Evolutionary conservation across 768 basidiomycete species (phyloP).

Genomic region (Xerocomellus intermedius): DNA sequence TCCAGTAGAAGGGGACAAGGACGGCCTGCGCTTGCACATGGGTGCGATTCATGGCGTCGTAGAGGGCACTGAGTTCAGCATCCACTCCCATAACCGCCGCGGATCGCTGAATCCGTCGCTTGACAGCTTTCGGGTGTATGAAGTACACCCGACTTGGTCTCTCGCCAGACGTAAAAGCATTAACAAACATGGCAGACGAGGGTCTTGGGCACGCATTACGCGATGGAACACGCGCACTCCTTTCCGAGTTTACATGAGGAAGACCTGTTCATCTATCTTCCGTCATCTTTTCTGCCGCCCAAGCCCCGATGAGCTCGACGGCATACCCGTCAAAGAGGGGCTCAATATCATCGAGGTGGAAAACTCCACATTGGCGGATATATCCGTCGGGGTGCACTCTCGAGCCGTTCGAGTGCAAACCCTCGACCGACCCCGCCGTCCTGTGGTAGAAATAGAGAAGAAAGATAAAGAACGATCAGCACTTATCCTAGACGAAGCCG

Average conservation of each 20-base stretch:
- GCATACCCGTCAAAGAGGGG: conserved; percentile 37
- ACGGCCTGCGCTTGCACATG: conserved; percentile 48
- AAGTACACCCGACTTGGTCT: conserved; percentile 60
- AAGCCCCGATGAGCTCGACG: conserved; percentile 31
- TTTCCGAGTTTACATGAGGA: conserved; percentile 53
- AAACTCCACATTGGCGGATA: conserved; percentile 44
- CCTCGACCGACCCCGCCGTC: conserved; percentile 41
- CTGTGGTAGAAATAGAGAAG: conserved; percentile 38
- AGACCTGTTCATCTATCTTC: conserved; percentile 46
- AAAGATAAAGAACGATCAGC: conserved; percentile 33
- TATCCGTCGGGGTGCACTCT: conserved; percentile 46
- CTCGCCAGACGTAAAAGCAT: conserved; percentile 43
- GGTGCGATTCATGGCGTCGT: conserved; percentile 63
- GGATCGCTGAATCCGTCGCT: conserved; percentile 56
- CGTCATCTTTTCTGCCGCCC: conserved; percentile 42
- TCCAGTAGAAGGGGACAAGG: conserved; percentile 40
- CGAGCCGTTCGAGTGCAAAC: conserved; percentile 44
- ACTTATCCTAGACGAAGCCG: conserved; percentile 54
- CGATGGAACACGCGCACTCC: conserved; percentile 56
- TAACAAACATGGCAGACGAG: conserved; percentile 33
- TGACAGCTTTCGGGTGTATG: conserved; percentile 48
- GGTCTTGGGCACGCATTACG: conserved; percentile 54
- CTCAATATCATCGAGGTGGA: conserved; percentile 48
- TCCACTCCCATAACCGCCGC: conserved; percentile 62
- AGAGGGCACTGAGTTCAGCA: conserved; percentile 59